phyloP scores from a whole-genome alignment of 2,329 filamentous ascomycete species.

The Madurella fahalii region DNA sequence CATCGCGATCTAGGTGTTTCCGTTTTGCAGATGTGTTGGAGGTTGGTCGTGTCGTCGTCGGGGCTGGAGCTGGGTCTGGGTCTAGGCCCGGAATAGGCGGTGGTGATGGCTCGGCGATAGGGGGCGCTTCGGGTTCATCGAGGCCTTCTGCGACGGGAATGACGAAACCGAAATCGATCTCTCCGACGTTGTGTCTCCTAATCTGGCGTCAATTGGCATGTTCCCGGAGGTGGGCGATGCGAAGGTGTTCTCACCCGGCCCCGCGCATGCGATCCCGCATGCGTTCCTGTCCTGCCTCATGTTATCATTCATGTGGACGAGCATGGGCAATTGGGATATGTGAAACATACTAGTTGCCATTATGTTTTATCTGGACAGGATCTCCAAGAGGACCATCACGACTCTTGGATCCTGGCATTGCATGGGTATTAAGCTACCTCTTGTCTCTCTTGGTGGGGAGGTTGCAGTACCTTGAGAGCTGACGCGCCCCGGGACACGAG shows the following conservation, averaged over 20 bases:
- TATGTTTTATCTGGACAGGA: not conserved
- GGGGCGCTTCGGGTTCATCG: constrained; percentile 14
- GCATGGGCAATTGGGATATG: not conserved
- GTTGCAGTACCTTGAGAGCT: not conserved
- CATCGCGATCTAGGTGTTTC: constrained; percentile 13
- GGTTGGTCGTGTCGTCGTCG: constrained; percentile 29
- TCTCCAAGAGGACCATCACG: not conserved
- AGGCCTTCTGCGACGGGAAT: constrained; percentile 31
- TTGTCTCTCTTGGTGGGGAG: no score
- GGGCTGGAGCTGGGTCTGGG: constrained; percentile 17
- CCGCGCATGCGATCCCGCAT: constrained; percentile 63
- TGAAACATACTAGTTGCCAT: constrained; percentile 35
- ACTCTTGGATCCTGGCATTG: not conserved
- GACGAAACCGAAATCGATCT: constrained; percentile 56
- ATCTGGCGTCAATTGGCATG: constrained; percentile 6
- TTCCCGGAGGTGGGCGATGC: not conserved
- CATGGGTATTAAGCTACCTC: not conserved
- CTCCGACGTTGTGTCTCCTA: constrained; percentile 54
- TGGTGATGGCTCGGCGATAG: constrained; percentile 19
- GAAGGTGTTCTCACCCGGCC: constrained; percentile 49
- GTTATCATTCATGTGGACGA: not conserved
- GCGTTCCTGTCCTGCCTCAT: constrained; percentile 47
- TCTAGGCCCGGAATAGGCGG: no score
- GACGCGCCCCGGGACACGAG: no score
- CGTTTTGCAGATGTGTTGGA: constrained; percentile 47